These are phyloP conservation scores for Quercus rubra DNA, from an alignment of 306 rosid species.

Conservation along the genomic window DNA sequence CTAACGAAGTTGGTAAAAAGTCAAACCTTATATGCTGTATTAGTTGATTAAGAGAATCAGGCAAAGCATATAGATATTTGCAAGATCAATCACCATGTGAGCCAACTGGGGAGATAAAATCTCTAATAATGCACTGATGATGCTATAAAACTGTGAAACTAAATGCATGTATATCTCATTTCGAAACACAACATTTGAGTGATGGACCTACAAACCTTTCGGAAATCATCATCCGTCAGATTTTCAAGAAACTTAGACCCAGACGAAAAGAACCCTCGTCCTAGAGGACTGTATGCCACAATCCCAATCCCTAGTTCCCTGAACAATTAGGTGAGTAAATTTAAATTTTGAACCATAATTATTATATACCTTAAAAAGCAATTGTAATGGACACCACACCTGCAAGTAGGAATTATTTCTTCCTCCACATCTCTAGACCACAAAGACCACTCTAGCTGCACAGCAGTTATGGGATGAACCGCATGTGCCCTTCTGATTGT, in stretches of 20 bases:
- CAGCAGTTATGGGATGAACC: conserved; percentile 62
- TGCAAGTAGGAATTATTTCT: conserved; percentile 59
- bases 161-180: too few relatives aligned
- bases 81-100: too few relatives aligned
- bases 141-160: too few relatives aligned
- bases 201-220: too few relatives aligned
- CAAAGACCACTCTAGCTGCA: conserved; percentile 64
- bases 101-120: too few relatives aligned
- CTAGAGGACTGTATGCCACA: conserved; percentile 24
- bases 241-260: conserved; percentile 40
- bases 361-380: neutral
- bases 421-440: conserved; percentile 64
- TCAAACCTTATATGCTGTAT: too few relatives aligned
- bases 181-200: too few relatives aligned
- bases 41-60: too few relatives aligned
- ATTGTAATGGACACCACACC: conserved; percentile 20
- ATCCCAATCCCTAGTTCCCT: conserved; percentile 69
- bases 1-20: too few relatives aligned
- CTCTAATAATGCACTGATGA: too few relatives aligned
- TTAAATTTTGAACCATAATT: neutral
- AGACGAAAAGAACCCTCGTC: neutral
- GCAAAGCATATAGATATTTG: too few relatives aligned
- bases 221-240: neutral
- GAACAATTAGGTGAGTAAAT: neutral
- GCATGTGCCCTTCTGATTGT: conserved; percentile 79